Evolutionary conservation across 352 stramenopile species (phyloP).

Genomic region (Salisapilia sapeloensis): DNA sequence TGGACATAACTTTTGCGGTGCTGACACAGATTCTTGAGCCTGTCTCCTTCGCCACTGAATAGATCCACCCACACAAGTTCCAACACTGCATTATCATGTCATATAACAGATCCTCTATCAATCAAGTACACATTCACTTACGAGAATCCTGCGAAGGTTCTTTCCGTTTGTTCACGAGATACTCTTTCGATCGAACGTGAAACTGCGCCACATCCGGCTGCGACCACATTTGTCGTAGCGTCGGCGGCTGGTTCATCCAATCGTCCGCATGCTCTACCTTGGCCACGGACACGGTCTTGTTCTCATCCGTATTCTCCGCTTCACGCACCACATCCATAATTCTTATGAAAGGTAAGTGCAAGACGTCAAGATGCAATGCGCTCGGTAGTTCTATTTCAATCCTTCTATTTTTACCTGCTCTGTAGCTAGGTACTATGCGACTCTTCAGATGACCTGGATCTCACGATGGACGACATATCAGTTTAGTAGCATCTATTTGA

Average conservation of each 20-base stretch:
- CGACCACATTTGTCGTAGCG: conserved; percentile 51
- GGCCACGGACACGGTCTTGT: too few species aligned
- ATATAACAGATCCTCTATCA: neutral
- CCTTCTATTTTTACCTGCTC: too few species aligned
- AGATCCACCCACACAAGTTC: conserved; percentile 74
- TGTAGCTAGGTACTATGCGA: too few species aligned
- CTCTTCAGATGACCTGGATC: too few species aligned
- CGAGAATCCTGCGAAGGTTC: conserved; percentile 29
- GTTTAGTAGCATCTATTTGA: too few species aligned
- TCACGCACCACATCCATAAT: too few species aligned
- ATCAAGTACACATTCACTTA: conserved; percentile 10
- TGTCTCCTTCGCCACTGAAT: conserved; percentile 43
- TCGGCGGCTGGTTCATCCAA: conserved; percentile 19
- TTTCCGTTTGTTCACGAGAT: conserved; percentile 50
- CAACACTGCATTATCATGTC: conserved; percentile 22
- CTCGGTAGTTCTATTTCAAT: too few species aligned
- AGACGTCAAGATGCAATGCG: too few species aligned
- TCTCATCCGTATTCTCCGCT: too few species aligned
- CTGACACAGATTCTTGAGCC: conserved; percentile 47
- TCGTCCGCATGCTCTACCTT: conserved; percentile 16
- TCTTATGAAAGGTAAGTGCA: too few species aligned
- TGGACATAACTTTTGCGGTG: conserved; percentile 54
- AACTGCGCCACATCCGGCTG: conserved; percentile 42
- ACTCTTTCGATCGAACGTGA: conserved; percentile 56
- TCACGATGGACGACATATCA: too few species aligned